phyloP scores from a whole-genome alignment of 2,329 filamentous ascomycete genomes.

The Geosmithia morbida region DNA sequence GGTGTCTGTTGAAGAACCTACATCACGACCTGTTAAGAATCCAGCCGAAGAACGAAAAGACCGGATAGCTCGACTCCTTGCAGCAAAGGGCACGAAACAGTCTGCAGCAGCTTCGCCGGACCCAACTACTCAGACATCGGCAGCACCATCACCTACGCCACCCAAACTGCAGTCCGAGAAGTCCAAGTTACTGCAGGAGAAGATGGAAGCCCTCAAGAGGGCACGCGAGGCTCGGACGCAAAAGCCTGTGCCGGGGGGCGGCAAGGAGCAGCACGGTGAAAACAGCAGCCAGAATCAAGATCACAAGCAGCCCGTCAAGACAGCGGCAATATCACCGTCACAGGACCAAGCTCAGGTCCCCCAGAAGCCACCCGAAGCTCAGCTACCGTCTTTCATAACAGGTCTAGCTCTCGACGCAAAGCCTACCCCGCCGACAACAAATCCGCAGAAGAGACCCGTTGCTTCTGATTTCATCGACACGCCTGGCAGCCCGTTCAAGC shows the following conservation, averaged over 20 bases:
- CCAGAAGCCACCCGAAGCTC: not conserved
- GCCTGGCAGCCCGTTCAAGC: conserved; percentile 31
- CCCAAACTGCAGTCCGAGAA: conserved; percentile 43
- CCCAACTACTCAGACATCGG: conserved; percentile 3
- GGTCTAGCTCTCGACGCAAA: conserved; percentile 19
- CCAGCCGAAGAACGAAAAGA: conserved; percentile 54
- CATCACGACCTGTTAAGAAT: not conserved
- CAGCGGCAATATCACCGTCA: not conserved
- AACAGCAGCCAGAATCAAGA: not conserved
- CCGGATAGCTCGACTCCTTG: conserved; percentile 60
- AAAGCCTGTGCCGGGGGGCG: conserved; percentile 2
- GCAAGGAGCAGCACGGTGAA: not conserved
- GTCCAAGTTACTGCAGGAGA: conserved; percentile 58
- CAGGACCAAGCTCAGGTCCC: conserved; percentile 1
- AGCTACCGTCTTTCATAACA: conserved; percentile 15
- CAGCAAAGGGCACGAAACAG: conserved; percentile 51
- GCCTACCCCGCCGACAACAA: conserved; percentile 6
- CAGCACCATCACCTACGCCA: conserved; percentile 4
- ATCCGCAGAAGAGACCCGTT: conserved; percentile 29
- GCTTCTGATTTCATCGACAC: conserved; percentile 58
- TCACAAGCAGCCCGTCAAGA: not conserved
- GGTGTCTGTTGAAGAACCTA: not conserved
- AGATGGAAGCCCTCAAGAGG: conserved; percentile 61
- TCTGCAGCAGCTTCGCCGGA: conserved; percentile 7
- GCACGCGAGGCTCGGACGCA: conserved; percentile 27